phyloP scores from a whole-genome alignment of 2,329 filamentous ascomycete species.

The Massarina eburnea region DNA sequence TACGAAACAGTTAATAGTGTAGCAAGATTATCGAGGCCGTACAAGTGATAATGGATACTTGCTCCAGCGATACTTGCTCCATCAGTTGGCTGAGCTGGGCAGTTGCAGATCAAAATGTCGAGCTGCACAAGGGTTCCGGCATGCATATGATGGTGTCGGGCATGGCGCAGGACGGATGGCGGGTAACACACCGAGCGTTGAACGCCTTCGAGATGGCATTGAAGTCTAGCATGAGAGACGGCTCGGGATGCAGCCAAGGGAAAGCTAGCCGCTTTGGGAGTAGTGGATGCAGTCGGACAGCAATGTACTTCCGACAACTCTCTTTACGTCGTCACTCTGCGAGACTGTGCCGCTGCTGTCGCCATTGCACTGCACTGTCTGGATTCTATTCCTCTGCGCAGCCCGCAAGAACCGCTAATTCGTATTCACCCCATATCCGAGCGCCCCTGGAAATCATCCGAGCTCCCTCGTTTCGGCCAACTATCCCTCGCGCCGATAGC shows the following conservation, averaged over 20 bases:
- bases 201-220: constrained; percentile 6
- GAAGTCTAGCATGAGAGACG: background rate
- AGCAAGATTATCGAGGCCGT: too few relatives aligned
- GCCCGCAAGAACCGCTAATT: constrained; percentile 1
- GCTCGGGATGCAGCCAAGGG: constrained; percentile 1
- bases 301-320: constrained; percentile 11
- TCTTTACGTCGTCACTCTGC: constrained; percentile 9
- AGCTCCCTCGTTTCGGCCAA: constrained; percentile 30
- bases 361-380: constrained; percentile 14
- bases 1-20: too few relatives aligned
- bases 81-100: too few relatives aligned
- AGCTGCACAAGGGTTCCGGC: too few relatives aligned
- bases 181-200: constrained; percentile 15
- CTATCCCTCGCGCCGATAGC: constrained; percentile 25
- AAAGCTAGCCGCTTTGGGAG: background rate
- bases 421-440: constrained; percentile 8
- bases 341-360: background rate
- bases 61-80: too few relatives aligned
- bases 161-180: constrained; percentile 5
- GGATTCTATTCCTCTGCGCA: constrained; percentile 8
- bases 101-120: too few relatives aligned
- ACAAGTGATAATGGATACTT: too few relatives aligned
- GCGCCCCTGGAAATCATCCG: constrained; percentile 19
- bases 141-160: background rate
- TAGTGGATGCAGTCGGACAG: background rate